These are phyloP conservation scores for Hapsidospora chrysogenum DNA, from an alignment of 495 filamentous ascomycete genomes.

Conservation along the genomic window DNA sequence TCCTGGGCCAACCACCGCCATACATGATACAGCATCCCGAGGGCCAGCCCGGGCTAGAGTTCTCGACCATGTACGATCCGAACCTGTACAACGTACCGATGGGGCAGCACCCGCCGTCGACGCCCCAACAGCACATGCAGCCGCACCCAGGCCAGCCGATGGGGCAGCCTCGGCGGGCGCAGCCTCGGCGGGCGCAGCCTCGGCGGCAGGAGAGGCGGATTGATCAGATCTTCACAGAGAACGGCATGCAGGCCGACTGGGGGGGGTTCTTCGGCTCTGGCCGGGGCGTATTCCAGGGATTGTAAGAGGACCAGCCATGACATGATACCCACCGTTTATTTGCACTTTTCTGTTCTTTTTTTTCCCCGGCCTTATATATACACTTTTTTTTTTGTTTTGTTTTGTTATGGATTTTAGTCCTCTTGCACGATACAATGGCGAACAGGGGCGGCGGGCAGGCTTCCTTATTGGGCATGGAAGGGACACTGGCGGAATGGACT, in stretches of 20 bases:
- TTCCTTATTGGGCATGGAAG: too few species aligned
- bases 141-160: conserved; percentile 6
- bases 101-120: conserved; percentile 1
- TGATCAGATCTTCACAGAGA: conserved; percentile 17
- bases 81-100: conserved; percentile 4
- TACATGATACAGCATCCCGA: conserved; percentile 23
- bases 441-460: too few species aligned
- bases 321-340: conserved; percentile 4
- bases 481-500: too few species aligned
- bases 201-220: conserved; percentile 20
- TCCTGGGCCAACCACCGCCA: conserved; percentile 26
- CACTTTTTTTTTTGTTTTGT: too few species aligned
- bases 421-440: too few species aligned
- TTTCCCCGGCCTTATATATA: too few species aligned
- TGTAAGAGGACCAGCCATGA: conserved; percentile 1
- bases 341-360: too few species aligned
- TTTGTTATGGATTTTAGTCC: too few species aligned
- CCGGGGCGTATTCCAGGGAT: conserved; percentile 3
- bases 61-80: conserved; percentile 18
- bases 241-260: conserved; percentile 13
- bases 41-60: conserved; percentile 17
- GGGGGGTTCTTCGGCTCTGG: conserved; percentile 4
- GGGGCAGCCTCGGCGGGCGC: conserved; percentile 10
- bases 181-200: conserved; percentile 6
- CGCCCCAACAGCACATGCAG: conserved; percentile 8